These are phyloP conservation scores for Helminthosporium solani DNA, from an alignment of 2,329 filamentous ascomycete genomes.

Conservation along the genomic window DNA sequence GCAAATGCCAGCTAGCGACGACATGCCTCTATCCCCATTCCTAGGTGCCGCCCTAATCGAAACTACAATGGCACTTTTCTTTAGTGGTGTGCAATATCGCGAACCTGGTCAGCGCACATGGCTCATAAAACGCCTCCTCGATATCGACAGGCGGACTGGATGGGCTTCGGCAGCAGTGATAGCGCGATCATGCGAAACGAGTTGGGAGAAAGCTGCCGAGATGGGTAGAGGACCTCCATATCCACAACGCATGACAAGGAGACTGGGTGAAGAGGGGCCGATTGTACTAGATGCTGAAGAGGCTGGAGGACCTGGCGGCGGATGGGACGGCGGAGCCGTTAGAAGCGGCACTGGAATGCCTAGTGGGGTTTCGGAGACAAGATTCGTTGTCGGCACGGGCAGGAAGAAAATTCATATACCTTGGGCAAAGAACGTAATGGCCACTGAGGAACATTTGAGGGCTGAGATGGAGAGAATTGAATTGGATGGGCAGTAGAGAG, in stretches of 20 bases:
- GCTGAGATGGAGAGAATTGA: constrained; percentile 31
- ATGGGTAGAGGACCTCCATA: constrained; percentile 78
- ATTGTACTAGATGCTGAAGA: constrained; percentile 22
- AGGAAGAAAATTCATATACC: constrained; percentile 55
- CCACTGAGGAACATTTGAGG: constrained; percentile 71
- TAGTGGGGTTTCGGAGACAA: constrained; percentile 12
- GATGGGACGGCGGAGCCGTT: constrained; percentile 12
- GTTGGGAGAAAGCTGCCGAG: constrained; percentile 75
- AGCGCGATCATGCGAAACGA: constrained; percentile 77
- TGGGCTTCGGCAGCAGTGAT: constrained; percentile 84
- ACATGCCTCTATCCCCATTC: constrained; percentile 67
- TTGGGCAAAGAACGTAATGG: constrained; percentile 77
- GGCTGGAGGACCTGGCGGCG: constrained; percentile 4
- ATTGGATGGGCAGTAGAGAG: background rate
- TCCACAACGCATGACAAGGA: constrained; percentile 19
- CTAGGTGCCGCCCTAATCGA: constrained; percentile 83
- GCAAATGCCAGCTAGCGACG: constrained; percentile 41
- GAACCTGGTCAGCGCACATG: constrained; percentile 72
- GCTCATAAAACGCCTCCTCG: constrained; percentile 71
- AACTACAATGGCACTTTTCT: constrained; percentile 78
- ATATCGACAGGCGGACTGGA: constrained; percentile 77
- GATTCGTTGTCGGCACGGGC: constrained; percentile 6
- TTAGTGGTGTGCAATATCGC: constrained; percentile 76
- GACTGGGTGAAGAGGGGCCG: constrained; percentile 22
- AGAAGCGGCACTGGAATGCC: constrained; percentile 6